phyloP scores from a whole-genome alignment of 2,329 filamentous ascomycete species.

The Ciborinia camelliae region DNA sequence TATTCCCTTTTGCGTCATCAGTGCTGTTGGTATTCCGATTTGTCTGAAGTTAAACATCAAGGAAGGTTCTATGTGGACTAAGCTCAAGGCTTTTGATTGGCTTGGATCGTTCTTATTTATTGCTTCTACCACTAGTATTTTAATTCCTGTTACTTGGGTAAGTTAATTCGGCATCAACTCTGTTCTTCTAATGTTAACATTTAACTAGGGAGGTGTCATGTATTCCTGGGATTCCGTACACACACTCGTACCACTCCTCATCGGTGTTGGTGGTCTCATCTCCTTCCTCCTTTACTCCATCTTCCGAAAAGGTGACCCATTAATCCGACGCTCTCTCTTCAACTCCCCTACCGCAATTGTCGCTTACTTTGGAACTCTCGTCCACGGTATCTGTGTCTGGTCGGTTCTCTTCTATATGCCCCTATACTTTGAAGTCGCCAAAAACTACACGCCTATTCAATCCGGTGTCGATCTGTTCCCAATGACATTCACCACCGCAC shows the following conservation, averaged over 20 bases:
- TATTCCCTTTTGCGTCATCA: slow-evolving; percentile 30
- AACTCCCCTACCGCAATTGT: slow-evolving; percentile 46
- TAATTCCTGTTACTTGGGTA: slow-evolving; percentile 60
- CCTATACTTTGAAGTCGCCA: slow-evolving; percentile 48
- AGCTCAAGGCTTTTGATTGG: slow-evolving; percentile 51
- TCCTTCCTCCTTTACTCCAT: slow-evolving; percentile 52
- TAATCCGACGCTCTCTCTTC: slow-evolving; percentile 43
- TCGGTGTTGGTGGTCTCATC: slow-evolving; percentile 51
- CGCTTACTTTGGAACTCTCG: slow-evolving; percentile 48
- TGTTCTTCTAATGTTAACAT: slow-evolving; percentile 2
- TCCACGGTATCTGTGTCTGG: slow-evolving; percentile 55
- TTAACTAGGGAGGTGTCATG: slow-evolving; percentile 50
- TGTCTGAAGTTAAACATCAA: slow-evolving; percentile 27
- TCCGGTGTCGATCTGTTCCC: slow-evolving; percentile 56
- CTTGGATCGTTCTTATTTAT: slow-evolving; percentile 59
- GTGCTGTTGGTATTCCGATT: slow-evolving; percentile 28
- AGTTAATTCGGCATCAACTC: slow-evolving; percentile 9
- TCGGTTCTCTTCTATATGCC: slow-evolving; percentile 53
- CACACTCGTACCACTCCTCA: slow-evolving; percentile 56
- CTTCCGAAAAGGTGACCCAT: slow-evolving; percentile 25
- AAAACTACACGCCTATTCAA: slow-evolving; percentile 49
- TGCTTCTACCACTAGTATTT: slow-evolving; percentile 52
- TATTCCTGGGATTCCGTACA: slow-evolving; percentile 60
- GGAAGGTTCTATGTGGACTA: slow-evolving; percentile 26
- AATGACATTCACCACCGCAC: slow-evolving; percentile 59